phyloP scores from a whole-genome alignment of 164 flowering plant species.

The Annona squamosa region DNA sequence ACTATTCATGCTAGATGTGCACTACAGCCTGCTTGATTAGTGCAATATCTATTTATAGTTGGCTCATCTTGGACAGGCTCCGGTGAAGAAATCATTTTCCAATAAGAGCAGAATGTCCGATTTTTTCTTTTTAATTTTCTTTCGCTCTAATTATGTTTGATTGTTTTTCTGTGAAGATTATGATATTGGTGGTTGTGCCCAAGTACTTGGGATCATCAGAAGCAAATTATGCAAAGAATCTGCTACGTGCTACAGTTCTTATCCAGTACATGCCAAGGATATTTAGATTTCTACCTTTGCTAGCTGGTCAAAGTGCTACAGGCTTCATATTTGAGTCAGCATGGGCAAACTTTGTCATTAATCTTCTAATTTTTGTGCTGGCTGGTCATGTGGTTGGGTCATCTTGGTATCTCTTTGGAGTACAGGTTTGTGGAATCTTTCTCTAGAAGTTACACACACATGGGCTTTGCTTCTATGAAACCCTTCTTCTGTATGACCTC shows the following conservation, averaged over 20 bases:
- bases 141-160: not conserved
- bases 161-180: conserved; percentile 36
- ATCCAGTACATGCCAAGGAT: conserved; percentile 74
- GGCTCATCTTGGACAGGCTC: too few species aligned
- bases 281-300: conserved; percentile 58
- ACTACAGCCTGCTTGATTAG: too few species aligned
- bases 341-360: conserved; percentile 85
- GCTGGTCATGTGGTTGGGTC: conserved; percentile 84
- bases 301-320: conserved; percentile 66
- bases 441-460: too few species aligned
- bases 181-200: conserved; percentile 47
- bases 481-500: too few species aligned
- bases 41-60: too few species aligned
- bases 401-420: conserved; percentile 86
- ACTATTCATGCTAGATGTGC: too few species aligned
- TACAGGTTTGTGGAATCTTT: conserved; percentile 50
- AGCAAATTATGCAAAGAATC: conserved; percentile 83
- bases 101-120: too few species aligned
- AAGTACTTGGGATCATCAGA: conserved; percentile 37
- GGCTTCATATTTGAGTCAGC: conserved; percentile 94
- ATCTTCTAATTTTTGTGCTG: conserved; percentile 72
- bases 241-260: conserved; percentile 59
- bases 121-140: too few species aligned
- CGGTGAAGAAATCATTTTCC: too few species aligned
- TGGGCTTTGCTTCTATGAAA: too few species aligned